Base-by-base conservation (phyloP, 805 yeast species). In the Barnettozyma populi region DNA sequence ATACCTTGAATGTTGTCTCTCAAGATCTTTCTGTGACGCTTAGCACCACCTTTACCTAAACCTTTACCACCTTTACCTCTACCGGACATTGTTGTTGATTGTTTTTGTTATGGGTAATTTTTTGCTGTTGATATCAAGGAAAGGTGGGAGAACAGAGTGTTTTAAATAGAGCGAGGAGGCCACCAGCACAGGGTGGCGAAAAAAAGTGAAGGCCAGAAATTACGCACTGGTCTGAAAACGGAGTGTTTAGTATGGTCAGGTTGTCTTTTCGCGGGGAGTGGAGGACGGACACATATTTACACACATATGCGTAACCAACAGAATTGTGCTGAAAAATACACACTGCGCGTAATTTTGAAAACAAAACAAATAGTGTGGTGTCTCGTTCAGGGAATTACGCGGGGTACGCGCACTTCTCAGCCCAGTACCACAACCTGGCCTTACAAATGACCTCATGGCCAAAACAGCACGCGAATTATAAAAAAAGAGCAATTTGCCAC, bases 11-110 rank as follows among this genome's bases (percentile, higher is more conserved):
- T 92, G 92, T 92, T 94, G 75, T 94, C 99, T 82, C 98, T 90
- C 61, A 90, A 81, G 76, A 92, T 88, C 88, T 90, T 90, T 84
- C 98, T 89, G 90, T 92, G 99, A 78, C 99, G 90, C 85, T 92
- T 92, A 67, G 99, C 99, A 80, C 99, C 99, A 78, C 97, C 98
- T 80, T 94, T 94, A 70, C 99, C 99, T 67, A 94, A 82, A 78
- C 99, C 99, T 87, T 94, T 94, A 71, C 98, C 99, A 71, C 98
- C 98, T 89, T 94, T 92, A 70, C 99, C 99, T 83, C 97, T 90
- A 74, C 98, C 97, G 72, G 97, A 89, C 97, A 90, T 47, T 69
- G 57, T 78, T 60, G 44, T 59, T 54, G 41, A 57, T 54, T 24
- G 11, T 19, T 19, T 59, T 54, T 57, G 53, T 52, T 53, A 52